Evolutionary conservation across 2,329 filamentous ascomycete species (phyloP), one percentile per base, ranked within the genome.

Genomic region (Xylaria sp.): DNA sequence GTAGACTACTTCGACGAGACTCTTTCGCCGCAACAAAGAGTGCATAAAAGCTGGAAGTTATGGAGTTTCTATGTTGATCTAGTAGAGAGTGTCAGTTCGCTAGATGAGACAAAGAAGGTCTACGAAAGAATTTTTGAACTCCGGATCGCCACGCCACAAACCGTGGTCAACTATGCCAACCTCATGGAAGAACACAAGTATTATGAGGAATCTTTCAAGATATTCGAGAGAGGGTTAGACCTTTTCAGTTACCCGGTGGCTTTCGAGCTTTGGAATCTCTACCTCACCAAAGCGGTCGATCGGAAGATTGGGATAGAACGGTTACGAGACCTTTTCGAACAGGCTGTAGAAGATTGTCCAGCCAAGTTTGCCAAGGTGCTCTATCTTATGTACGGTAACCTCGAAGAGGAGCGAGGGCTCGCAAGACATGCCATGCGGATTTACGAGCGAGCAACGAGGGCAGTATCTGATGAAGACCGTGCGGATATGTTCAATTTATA

Each of bases 1-100:
- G 94, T 99, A n/a, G 96, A 99, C 82, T 99, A 98, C 79, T 99
- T 98, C 77, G 96, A 99, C 79, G 97, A 99, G 79, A 93, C 89
- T 0, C 84, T 99, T 6, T 94, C 93, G 1, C 95, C 96, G 4
- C 96, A 99, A 79, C 96, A 98, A 82, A 89, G 97, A 71, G 93
- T 99, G 3, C 96, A 99, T 83, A 99, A 99, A 85, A 97, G 93
- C 78, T 99, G 96, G 96, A 99, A 98, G 80, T 83, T 99, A 11
- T 99, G 96, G 96, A 97, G 94, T 81, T 99, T 99, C 84, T 99
- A 99, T 76, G 94, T 99, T 48, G 96, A 99, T 79, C 88, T 99
- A 1, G 94, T 99, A 2, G 96, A 99, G 80, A 97, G 94, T 79
- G 94, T 97, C 38, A 91, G 92, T 69, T 93, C 92, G 0, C 82